phyloP scores from a whole-genome alignment of 2,329 filamentous ascomycete genomes.

The Curvularia spicifera region DNA sequence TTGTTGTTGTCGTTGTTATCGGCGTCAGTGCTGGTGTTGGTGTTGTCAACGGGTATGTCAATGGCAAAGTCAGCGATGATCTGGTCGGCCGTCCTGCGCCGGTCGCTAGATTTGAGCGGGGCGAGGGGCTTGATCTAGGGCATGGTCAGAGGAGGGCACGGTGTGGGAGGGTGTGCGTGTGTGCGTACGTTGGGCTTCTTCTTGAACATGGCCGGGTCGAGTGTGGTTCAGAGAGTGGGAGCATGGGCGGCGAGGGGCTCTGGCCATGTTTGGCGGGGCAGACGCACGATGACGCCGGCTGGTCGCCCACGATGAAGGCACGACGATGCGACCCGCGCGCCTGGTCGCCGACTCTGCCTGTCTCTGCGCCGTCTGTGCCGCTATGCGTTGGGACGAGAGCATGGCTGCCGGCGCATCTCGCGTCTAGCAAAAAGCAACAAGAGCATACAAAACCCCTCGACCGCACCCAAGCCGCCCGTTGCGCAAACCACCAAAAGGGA shows the following conservation, averaged over 20 bases:
- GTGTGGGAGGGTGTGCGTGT: background rate
- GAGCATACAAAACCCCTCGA: background rate
- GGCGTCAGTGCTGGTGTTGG: conserved; percentile 7
- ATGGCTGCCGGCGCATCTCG: no score
- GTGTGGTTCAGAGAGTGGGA: background rate
- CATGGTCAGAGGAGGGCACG: background rate
- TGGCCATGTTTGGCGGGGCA: conserved; percentile 3
- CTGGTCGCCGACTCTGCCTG: background rate
- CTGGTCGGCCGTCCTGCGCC: conserved; percentile 69
- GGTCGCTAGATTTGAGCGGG: conserved; percentile 70
- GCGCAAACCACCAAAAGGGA: background rate
- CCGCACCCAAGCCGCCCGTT: background rate
- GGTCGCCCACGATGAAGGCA: conserved; percentile 1
- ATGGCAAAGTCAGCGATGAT: conserved; percentile 69
- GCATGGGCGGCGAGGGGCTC: background rate
- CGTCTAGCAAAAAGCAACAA: background rate
- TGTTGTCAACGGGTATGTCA: conserved; percentile 50
- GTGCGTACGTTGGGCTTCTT: conserved; percentile 64
- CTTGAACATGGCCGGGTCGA: conserved; percentile 62
- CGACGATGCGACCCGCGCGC: background rate
- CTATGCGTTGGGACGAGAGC: background rate
- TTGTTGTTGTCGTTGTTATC: conserved; percentile 27
- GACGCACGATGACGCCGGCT: background rate
- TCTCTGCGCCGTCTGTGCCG: background rate
- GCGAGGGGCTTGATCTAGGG: conserved; percentile 69